Evolutionary conservation across 257 asterid species (phyloP), one percentile per base, ranked within the genome.

Genomic region (Fraxinus quadrangulata): DNA sequence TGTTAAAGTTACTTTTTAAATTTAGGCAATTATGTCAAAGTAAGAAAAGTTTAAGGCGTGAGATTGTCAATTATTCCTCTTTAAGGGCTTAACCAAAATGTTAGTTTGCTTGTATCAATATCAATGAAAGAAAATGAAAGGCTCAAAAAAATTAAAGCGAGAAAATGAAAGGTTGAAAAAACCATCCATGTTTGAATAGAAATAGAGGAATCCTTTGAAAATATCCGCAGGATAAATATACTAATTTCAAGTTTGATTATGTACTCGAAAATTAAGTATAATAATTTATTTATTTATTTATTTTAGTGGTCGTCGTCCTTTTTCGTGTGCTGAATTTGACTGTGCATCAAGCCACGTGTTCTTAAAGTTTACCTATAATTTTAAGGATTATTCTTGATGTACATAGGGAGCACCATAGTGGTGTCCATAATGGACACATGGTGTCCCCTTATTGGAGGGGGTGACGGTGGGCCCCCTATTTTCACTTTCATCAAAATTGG

Each of bases 1-100:
- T n/a, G 19, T 16, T 37, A 74, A 76, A 76, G 75, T 12, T 65
- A 11, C 78, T 74, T 70, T 84, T 37, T 63, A 56, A 70, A 49
- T 37, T 74, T 45, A 63, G 61, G 3, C 67, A 74, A 72, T 75
- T 23, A 70, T 79, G 33, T 67, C 21, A 68, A 37, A 39, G 47
- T 21, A 26, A 69, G 26, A 77, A 70, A 78, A 67, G 71, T 69
- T 34, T 49, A 75, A 26, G 26, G 68, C 40, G 19, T n/a, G 67
- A 73, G 47, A 77, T 77, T 67, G 33, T 75, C 1, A 79, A 72
- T 76, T 23, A 77, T 77, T 13, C 10, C 24, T 6, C 10, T 54
- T 4, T 4, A 51, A 16, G 63, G n/a, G 24, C 21, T 54, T n/a
- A n/a, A 56, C 6, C 28, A 4, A 47, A 47, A 47, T 16, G 6